These are phyloP conservation scores for Trichoderma hamatum DNA, from an alignment of 2,329 filamentous ascomycete genomes.

Conservation along the genomic window DNA sequence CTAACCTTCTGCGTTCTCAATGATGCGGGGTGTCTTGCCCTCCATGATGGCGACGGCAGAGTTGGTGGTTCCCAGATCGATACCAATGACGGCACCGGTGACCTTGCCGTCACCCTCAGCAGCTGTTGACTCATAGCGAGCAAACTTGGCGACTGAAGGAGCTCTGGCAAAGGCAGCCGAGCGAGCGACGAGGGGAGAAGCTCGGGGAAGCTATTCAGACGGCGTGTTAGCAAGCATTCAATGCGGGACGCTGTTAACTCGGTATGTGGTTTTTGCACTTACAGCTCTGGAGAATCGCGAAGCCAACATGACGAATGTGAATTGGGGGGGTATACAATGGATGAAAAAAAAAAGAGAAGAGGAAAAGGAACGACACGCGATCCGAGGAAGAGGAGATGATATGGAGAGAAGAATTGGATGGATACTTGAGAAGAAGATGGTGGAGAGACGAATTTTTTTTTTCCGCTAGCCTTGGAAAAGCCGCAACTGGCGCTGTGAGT, in stretches of 20 bases:
- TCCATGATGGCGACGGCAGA: conserved; percentile 97
- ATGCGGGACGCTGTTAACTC: neutral
- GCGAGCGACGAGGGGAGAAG: conserved; percentile 68
- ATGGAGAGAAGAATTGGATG: conserved; percentile 35
- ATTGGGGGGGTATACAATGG: conserved; percentile 41
- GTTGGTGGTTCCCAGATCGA: conserved; percentile 97
- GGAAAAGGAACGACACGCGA: conserved; percentile 33
- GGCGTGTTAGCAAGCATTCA: conserved; percentile 30
- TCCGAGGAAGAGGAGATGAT: conserved; percentile 36
- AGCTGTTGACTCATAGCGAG: conserved; percentile 73
- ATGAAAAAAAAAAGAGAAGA: conserved; percentile 38
- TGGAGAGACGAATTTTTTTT: conserved; percentile 43
- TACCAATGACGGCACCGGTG: conserved; percentile 94
- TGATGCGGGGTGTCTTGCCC: conserved; percentile 92
- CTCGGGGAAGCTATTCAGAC: conserved; percentile 70
- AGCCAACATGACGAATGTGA: conserved; percentile 66
- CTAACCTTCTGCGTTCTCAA: conserved; percentile 93
- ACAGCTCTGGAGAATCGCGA: conserved; percentile 75
- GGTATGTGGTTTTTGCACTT: conserved; percentile 44
- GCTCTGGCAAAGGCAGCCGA: conserved; percentile 68
- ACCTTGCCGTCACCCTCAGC: conserved; percentile 68
- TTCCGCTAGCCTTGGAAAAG: conserved; percentile 27
- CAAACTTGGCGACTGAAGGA: conserved; percentile 72
- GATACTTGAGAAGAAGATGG: conserved; percentile 32
- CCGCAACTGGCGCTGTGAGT: conserved; percentile 27